Evolutionary conservation across 2,329 filamentous ascomycete genomes (phyloP), one percentile per base, ranked within the genome.

Genomic region (Apiospora marii): DNA sequence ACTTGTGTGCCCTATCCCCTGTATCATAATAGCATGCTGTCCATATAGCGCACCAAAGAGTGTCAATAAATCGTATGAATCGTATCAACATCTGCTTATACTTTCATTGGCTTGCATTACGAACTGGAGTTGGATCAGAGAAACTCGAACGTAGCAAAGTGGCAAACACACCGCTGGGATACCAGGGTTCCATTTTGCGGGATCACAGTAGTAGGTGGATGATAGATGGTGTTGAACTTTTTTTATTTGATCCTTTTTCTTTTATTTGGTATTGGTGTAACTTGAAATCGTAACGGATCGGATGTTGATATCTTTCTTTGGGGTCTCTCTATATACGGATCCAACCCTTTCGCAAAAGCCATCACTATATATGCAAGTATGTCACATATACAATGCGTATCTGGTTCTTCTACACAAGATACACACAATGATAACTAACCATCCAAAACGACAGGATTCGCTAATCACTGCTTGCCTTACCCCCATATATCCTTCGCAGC

Each of bases 251-350:
- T 41, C 7, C 37, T 41, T 64, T n/a, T 13, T 37, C 16, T 61
- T 24, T 7, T 48, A 2, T 30, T 30, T 30, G 37, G 13, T 22
- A 12, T 37, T 41, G 19, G 6, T 41, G 1, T 64, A 24, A 8
- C 58, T 34, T 34, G n/a, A 14, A 24, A 24, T 5, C n/a, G 58
- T 41, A 41, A 41, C 10, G 58, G 34, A 64, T 64, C 13, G 58
- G 58, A 64, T 41, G 58, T 37, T 64, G 58, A 24, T 64, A 41
- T 41, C 58, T 41, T 61, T 61, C 53, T 30, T 34, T 34, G 22
- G 7, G 30, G 14, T 53, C 51, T 27, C 24, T 34, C 27, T 22
- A 8, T 34, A 13, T 22, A 19, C 24, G 14, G n/a, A 8, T 30
- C 53, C 30, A 13, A 30, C 14, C 53, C 53, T 61, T 34, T 37